A percentile compares a stretch with the other conserved stretches of the same genome.
Conservation (phyloP, 176 grass and related monocot species). For the Pharus latifolius region DNA sequence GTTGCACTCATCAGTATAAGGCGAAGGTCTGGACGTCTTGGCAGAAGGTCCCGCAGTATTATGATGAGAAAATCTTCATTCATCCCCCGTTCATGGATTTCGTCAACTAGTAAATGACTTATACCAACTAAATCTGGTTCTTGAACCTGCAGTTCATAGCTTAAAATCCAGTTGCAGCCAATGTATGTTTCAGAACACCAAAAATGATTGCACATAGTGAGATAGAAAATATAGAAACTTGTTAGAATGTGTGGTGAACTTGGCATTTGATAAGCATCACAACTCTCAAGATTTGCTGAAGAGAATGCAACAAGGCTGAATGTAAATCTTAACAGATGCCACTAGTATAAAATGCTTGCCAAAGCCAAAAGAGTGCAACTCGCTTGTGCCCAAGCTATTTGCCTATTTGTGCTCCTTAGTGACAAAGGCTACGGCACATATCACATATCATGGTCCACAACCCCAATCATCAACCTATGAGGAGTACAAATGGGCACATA, state of each 20-base stretch:
- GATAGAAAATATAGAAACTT: background rate
- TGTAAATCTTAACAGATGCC: background rate
- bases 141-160: constrained; percentile 56
- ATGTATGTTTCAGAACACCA: background rate
- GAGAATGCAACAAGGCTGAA: background rate
- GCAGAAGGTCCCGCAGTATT: constrained; percentile 83
- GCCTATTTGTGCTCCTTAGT: no score
- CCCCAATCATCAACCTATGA: no score
- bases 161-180: background rate
- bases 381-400: no score
- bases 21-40: constrained; percentile 68
- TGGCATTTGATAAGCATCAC: background rate
- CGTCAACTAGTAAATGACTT: constrained; percentile 85
- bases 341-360: background rate
- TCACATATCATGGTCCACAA: no score
- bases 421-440: no score
- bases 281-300: constrained; percentile 4
- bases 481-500: no score
- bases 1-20: constrained; percentile 97
- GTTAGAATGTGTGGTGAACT: no score
- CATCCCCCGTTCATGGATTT: constrained; percentile 98
- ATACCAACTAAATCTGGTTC: constrained; percentile 74
- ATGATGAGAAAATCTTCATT: constrained; percentile 99
- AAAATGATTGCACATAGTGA: background rate
- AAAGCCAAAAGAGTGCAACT: no score